Evolutionary conservation across 1,284 basidiomycete genomes (phyloP), one percentile per base, ranked within the genome.

Genomic region (Rhodotorula sp.): DNA sequence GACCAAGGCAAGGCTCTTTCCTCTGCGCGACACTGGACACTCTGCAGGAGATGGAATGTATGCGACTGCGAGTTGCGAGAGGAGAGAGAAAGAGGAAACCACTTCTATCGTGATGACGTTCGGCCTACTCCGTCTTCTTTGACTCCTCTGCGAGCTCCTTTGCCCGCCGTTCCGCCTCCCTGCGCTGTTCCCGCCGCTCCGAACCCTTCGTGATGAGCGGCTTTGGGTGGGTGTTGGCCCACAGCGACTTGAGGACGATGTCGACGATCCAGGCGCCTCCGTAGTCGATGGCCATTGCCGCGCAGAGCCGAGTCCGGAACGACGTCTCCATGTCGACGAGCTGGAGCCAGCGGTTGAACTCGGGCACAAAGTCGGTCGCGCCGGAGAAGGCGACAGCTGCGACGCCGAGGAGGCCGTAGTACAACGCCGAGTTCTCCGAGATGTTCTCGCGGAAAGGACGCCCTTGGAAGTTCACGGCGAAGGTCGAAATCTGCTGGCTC

Each of bases 391-490:
- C 94, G 19, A 97, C 93, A 5, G 61, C 78, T 67, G 88, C 88
- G 30, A 91, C 94, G 29, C 89, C 90, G 54, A 95, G 83, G 19
- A 97, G 86, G 52, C 94, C 94, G 82, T 88, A 96, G 81, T 87
- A 95, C n/a, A 97, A 81, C 6, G 92, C 90, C 20, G 89, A 83
- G 80, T 97, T 97, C 81, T 97, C 94, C 5, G 90, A 85, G 78
- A 97, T 95, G 55, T 92, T 92, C 81, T 97, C 94, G 54, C 94
- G 88, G 89, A 96, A 97, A 0, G 94, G 94, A 51, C 94, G 89
- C 13, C 94, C 94, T 85, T 90, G 72, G 85, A 94, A 97, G 82
- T 97, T 97, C 83, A 96, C 92, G 5, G 92, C 89, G 78, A 97
- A 96, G 0, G 94, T 96, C 15, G 94, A 95, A 3, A 97, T 94